Evolutionary conservation across 2,329 filamentous ascomycete genomes (phyloP), one percentile per base, ranked within the genome.

Genomic region (Colletotrichum sp.): DNA sequence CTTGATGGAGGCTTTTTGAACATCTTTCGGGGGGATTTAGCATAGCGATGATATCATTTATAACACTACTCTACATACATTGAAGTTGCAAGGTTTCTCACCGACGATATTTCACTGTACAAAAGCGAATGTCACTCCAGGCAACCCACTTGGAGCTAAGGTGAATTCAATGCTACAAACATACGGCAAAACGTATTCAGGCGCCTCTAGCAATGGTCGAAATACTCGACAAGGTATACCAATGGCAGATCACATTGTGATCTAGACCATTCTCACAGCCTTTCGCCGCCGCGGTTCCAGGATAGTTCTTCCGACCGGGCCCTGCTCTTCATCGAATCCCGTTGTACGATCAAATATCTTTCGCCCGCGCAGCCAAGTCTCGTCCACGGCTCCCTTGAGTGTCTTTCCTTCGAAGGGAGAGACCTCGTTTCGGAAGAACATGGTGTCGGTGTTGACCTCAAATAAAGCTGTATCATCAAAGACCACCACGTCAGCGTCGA

Each of bases 391-490:
- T 1, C 96, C 96, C 67, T 89, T 90, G 80, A 98, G 93, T 30
- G 87, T 89, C 84, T 93, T 94, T 26, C 94, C 95, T 83, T 98
- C 94, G 88, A 97, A 98, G 0, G 96, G 95, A 71, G 93, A 95
- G 87, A 95, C 96, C 82, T 95, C 95, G 85, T 98, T 98, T 84
- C 95, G 93, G 90, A 98, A 99, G 79, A 97, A 90, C 96, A 99
- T 98, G 67, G 95, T 95, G 77, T 90, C 92, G 21, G 90, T 88
- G 72, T 91, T 87, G 65, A 98, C 93, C 28, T 92, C 90, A 90
- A 96, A 99, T 79, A 91, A 90, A 26, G 92, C 92, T n/a, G 89
- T 86, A 78, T 98, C 95, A 82, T 99, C 96, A 83, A 99, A 98
- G 16, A 99, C 93, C 80, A 95, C 96, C 60, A 99, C 90, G 82